These are phyloP conservation scores for Dichomitus squalens DNA, from an alignment of 1,284 basidiomycete species.

Conservation along the genomic window DNA sequence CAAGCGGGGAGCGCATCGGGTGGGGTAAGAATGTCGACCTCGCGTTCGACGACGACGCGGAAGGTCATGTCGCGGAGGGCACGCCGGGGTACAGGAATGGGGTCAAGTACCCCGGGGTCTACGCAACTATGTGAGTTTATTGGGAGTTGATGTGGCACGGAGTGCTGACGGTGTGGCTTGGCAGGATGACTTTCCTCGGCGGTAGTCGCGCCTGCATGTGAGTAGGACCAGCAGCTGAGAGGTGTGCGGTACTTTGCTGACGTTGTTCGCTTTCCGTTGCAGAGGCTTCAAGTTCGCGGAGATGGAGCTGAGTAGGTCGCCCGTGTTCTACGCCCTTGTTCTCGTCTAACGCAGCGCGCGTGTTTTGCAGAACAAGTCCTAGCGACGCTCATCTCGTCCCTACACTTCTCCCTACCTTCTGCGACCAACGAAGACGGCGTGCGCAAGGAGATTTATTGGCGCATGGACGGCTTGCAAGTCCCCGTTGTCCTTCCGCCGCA, in stretches of 20 bases:
- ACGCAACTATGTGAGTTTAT: conserved; percentile 36
- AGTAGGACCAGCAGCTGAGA: conserved; percentile 8
- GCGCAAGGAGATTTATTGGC: conserved; percentile 40
- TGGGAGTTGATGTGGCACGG: not conserved
- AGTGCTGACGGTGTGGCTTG: not conserved
- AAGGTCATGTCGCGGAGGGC: not conserved
- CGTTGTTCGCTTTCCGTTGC: not conserved
- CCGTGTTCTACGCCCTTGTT: too few relatives aligned
- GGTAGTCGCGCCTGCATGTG: conserved; percentile 39
- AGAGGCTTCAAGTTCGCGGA: conserved; percentile 40
- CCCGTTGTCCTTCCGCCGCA: conserved; percentile 39
- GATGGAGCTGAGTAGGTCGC: conserved; percentile 36
- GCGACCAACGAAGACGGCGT: conserved; percentile 32
- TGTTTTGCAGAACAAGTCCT: conserved; percentile 27
- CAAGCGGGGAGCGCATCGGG: conserved; percentile 26
- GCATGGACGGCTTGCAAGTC: conserved; percentile 39
- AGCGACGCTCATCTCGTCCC: conserved; percentile 23
- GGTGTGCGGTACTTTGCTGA: not conserved
- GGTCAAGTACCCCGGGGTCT: conserved; percentile 37
- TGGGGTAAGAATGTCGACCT: conserved; percentile 9
- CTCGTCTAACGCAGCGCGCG: not conserved
- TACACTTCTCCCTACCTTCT: conserved; percentile 39
- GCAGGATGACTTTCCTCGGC: conserved; percentile 41
- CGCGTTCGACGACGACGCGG: conserved; percentile 9
- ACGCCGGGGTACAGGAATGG: conserved; percentile 13